Evolutionary conservation across 345 rosid species (phyloP).

Genomic region (Limnanthes douglasii): DNA sequence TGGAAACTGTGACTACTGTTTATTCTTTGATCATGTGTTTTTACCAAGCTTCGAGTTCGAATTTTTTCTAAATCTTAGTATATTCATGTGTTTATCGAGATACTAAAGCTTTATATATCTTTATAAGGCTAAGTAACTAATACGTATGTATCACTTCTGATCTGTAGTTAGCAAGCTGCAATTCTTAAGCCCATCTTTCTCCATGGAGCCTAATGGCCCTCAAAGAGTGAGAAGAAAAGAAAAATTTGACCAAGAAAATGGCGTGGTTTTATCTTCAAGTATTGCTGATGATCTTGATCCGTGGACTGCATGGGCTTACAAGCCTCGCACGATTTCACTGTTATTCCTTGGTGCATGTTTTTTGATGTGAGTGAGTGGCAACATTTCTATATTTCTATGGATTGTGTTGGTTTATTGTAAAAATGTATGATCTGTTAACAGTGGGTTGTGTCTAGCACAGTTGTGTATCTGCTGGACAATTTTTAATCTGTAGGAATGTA

Average conservation of each 20-base stretch:
- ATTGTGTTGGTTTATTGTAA: too few species aligned
- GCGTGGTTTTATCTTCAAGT: conserved; percentile 15
- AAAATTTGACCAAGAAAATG: conserved; percentile 36
- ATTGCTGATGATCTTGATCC: conserved; percentile 68
- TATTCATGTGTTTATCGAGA: conserved; percentile 1
- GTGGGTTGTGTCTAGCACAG: too few species aligned
- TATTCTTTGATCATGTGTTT: not conserved
- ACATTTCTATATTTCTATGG: too few species aligned
- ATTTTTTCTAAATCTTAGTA: not conserved
- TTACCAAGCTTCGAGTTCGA: not conserved
- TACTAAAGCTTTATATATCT: not conserved
- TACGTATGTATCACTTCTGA: conserved; percentile 1
- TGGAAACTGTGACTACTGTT: not conserved
- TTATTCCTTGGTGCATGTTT: conserved; percentile 89
- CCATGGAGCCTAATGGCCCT: conserved; percentile 53
- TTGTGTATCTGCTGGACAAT: not conserved
- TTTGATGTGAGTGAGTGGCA: conserved; percentile 58
- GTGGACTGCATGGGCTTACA: conserved; percentile 99
- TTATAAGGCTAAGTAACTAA: not conserved
- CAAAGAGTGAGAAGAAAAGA: conserved; percentile 39
- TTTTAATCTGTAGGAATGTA: too few species aligned
- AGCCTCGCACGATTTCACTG: conserved; percentile 84
- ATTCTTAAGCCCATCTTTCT: conserved; percentile 4
- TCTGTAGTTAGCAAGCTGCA: not conserved
- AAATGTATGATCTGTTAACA: too few species aligned